Conservation (phyloP, 305 asterid genomes). For the Caryopteris hybrid region DNA sequence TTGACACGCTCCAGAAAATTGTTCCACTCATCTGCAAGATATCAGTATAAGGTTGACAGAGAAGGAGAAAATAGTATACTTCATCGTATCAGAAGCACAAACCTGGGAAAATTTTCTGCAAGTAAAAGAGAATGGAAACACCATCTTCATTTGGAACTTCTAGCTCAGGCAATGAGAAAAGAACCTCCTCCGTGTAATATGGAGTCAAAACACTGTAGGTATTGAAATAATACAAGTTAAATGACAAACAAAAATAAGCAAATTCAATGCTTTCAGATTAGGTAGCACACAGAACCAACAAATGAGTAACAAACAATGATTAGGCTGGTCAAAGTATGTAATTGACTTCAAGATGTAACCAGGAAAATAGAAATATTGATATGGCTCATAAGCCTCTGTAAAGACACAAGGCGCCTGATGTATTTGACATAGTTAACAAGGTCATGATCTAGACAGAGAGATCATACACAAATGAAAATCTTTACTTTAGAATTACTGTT, state of each 20-base stretch:
- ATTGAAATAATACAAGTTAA: conserved; percentile 2
- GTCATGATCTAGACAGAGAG: neutral
- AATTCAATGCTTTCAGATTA: neutral
- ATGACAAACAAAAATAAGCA: neutral
- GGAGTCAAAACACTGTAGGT: conserved; percentile 83
- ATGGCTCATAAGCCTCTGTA: neutral
- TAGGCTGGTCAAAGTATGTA: neutral
- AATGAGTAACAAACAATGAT: neutral
- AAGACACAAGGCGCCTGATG: neutral
- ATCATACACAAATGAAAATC: neutral
- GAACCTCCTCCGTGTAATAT: conserved; percentile 92
- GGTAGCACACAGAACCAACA: neutral
- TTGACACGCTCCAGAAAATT: conserved; percentile 91
- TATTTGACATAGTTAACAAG: neutral
- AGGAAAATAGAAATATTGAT: neutral
- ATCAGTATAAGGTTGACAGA: conserved; percentile 17
- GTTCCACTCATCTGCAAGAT: conserved; percentile 84
- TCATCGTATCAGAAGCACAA: conserved; percentile 25
- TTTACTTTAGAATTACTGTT: neutral
- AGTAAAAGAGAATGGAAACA: conserved; percentile 91
- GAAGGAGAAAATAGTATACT: conserved; percentile 10
- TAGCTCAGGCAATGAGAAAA: conserved; percentile 87
- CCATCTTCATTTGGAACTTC: conserved; percentile 97
- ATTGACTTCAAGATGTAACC: neutral
- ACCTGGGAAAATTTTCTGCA: conserved; percentile 99